phyloP scores from a whole-genome alignment of 306 rosid genomes.

The Lotus japonicus region DNA sequence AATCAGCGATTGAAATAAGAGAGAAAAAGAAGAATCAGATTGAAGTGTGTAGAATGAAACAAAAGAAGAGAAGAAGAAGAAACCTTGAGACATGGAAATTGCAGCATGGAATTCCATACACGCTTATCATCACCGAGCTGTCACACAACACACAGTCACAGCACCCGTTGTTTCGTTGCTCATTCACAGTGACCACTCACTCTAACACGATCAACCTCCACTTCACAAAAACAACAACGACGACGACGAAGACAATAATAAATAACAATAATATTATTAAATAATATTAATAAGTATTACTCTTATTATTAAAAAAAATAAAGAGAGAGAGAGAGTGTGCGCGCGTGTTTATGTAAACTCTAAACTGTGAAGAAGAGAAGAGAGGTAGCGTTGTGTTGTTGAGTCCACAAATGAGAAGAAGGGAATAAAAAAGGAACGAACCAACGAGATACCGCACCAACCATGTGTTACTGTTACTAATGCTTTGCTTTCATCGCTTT shows the following conservation, averaged over 20 bases:
- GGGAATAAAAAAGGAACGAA: conserved; percentile 68
- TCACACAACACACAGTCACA: conserved; percentile 3
- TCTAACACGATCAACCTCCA: conserved; percentile 14
- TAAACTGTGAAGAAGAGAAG: too few species aligned
- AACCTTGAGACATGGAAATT: conserved; percentile 51
- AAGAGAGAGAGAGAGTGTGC: not conserved
- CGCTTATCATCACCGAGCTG: conserved; percentile 17
- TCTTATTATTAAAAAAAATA: not conserved
- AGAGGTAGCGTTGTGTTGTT: conserved; percentile 56
- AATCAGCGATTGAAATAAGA: not conserved
- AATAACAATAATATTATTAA: not conserved
- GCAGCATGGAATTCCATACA: conserved; percentile 80
- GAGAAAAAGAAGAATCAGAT: not conserved
- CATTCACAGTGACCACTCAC: conserved; percentile 1
- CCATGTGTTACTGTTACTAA: not conserved
- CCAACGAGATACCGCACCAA: conserved; percentile 36
- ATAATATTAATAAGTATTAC: not conserved
- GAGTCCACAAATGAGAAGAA: conserved; percentile 81
- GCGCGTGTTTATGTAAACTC: not conserved
- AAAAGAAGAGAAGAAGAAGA: not conserved
- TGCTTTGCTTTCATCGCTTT: not conserved
- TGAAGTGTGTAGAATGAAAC: not conserved
- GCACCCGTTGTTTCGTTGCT: not conserved
- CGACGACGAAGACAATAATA: not conserved
- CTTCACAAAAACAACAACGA: conserved; percentile 1